Evolutionary conservation across 2,329 filamentous ascomycete species (phyloP), one percentile per base, ranked within the genome.

Genomic region (Metarhizium rileyi): DNA sequence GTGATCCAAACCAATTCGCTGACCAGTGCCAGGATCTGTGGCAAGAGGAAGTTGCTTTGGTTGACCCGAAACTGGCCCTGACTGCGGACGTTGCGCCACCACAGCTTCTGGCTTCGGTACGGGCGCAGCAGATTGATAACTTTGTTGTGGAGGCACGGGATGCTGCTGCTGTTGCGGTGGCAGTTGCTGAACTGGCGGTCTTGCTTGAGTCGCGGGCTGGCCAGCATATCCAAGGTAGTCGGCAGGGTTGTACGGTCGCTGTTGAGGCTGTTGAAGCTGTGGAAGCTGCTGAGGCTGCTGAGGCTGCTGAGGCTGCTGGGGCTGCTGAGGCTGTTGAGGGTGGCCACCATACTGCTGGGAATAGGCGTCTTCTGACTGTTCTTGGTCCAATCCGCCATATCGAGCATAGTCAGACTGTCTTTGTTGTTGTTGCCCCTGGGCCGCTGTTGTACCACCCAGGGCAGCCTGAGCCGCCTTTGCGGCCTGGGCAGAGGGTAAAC

Each of bases 1-100:
- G 70, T 98, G 90, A 65, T 98, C 94, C 43, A 98, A 75, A 18
- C 93, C 93, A 63, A 98, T 97, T 48, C 91, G 82, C 62, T 85
- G 80, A 28, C 87, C 87, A 50, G 84, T 89, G 38, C 87, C 86
- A 3, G 80, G 74, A 52, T 84, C 76, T 54, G 81, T 87, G 22
- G 85, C 85, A 44, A 81, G 73, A n/a, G 86, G 86, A 30, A 86
- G 72, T 25, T 81, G 74, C 68, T 84, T 86, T 47, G 61, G 74
- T 58, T 50, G 66, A 59, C 30, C 70, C 57, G 51, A 68, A 54
- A 47, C 62, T 56, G 47, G 59, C 45, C 56, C 55, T 46, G 55
- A 45, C 18, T 16, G 64, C 57, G 30, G 69, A 57, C 36, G 68
- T 51, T 64, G 61, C 14, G 55, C 53, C 12, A 58, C 59, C 2